Conservation (phyloP, 768 basidiomycete species). For the Hericium coralloides region DNA sequence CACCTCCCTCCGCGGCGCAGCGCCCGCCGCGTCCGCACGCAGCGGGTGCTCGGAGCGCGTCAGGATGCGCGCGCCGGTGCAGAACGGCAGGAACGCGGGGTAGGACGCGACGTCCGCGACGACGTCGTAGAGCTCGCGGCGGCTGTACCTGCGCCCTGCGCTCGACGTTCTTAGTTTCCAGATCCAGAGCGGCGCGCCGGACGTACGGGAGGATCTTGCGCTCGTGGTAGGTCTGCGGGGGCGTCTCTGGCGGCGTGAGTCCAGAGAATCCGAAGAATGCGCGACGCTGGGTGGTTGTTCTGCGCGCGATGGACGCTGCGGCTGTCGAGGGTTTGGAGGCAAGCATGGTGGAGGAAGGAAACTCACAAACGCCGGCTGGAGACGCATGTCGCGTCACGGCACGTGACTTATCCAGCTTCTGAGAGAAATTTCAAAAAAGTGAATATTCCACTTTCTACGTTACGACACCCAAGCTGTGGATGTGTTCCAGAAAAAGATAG, state of each 20-base stretch:
- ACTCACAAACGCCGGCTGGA: not conserved
- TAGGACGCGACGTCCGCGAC: constrained; percentile 88
- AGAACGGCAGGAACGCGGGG: constrained; percentile 82
- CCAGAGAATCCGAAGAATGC: constrained; percentile 30
- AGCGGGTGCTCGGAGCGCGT: not conserved
- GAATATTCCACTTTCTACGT: too few species aligned
- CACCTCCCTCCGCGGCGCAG: constrained; percentile 19
- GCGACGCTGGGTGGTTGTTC: not conserved
- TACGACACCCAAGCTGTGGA: too few species aligned
- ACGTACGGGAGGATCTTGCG: constrained; percentile 84
- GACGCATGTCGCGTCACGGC: not conserved
- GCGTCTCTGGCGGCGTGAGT: constrained; percentile 29
- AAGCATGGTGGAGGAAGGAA: not conserved
- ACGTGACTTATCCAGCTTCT: not conserved
- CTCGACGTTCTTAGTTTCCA: constrained; percentile 3
- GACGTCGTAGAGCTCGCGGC: constrained; percentile 70
- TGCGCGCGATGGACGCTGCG: not conserved
- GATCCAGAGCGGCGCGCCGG: not conserved
- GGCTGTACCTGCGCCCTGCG: constrained; percentile 51
- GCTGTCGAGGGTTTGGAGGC: not conserved
- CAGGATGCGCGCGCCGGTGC: constrained; percentile 64
- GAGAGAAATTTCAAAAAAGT: too few species aligned
- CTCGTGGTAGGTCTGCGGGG: constrained; percentile 64
- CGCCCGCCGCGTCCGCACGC: constrained; percentile 16
- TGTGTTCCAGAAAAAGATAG: too few species aligned